phyloP scores from a whole-genome alignment of 768 basidiomycete genomes.

The Serendipita sp. region DNA sequence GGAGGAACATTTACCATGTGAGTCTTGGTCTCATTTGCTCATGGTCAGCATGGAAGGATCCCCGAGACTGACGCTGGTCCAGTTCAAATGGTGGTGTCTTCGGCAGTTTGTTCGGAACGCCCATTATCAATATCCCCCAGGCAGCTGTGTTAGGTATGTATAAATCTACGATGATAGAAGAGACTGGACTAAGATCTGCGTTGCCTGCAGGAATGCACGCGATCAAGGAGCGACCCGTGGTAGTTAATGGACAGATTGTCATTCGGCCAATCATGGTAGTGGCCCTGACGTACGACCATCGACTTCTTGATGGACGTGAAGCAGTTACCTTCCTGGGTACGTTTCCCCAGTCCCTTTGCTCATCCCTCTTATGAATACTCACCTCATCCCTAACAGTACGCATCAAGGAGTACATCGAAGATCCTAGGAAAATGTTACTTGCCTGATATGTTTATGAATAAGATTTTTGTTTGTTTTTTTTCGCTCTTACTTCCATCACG shows the following conservation, averaged over 20 bases:
- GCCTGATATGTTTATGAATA: conserved; percentile 6
- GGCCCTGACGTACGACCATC: conserved; percentile 88
- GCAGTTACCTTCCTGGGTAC: conserved; percentile 92
- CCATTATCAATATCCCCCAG: conserved; percentile 95
- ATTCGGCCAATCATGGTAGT: conserved; percentile 95
- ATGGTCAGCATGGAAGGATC: neutral
- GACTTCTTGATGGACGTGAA: conserved; percentile 88
- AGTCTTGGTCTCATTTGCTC: conserved; percentile 17
- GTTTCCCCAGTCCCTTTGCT: conserved; percentile 18
- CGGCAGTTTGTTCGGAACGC: conserved; percentile 93
- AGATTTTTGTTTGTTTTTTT: neutral
- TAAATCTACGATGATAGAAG: neutral
- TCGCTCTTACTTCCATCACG: no score
- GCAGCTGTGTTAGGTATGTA: conserved; percentile 70
- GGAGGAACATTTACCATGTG: conserved; percentile 98
- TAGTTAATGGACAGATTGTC: conserved; percentile 88
- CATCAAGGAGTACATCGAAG: conserved; percentile 87
- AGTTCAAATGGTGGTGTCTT: conserved; percentile 99
- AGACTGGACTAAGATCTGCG: neutral
- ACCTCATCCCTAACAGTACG: conserved; percentile 35
- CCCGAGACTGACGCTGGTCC: conserved; percentile 7
- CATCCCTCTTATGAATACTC: neutral
- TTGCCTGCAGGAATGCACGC: conserved; percentile 63
- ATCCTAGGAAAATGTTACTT: conserved; percentile 82
- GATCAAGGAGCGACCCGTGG: conserved; percentile 81